phyloP scores from a whole-genome alignment of 2,329 filamentous ascomycete species.

The Verticillium klebahnii region DNA sequence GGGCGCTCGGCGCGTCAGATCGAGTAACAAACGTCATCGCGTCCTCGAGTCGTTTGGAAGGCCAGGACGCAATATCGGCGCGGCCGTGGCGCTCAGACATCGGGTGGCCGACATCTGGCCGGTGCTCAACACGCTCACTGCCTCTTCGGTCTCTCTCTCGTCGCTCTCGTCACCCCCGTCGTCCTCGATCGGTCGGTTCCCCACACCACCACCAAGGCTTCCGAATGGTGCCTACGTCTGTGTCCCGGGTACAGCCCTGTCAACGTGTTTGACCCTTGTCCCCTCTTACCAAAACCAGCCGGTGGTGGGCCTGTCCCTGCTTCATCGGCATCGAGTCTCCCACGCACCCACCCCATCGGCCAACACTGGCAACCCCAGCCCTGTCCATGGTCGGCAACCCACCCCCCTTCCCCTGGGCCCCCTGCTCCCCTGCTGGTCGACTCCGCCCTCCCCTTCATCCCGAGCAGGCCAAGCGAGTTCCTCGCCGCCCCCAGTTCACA shows the following conservation, averaged over 20 bases:
- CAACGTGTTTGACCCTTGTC: conserved; percentile 22
- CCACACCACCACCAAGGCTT: conserved; percentile 2
- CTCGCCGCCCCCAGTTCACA: conserved; percentile 19
- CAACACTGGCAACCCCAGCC: conserved; percentile 31
- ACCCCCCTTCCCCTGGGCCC: not conserved
- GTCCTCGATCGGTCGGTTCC: conserved; percentile 6
- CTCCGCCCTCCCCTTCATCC: conserved; percentile 18
- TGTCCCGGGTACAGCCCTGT: conserved; percentile 18
- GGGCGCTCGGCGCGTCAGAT: not conserved
- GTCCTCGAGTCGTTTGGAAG: not conserved
- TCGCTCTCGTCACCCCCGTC: conserved; percentile 3
- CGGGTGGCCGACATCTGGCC: not conserved
- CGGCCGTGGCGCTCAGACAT: not conserved
- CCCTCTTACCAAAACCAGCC: conserved; percentile 25
- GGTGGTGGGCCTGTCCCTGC: conserved; percentile 20
- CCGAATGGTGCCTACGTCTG: conserved; percentile 6
- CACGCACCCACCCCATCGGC: conserved; percentile 35
- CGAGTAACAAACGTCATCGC: not conserved
- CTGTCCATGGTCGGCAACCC: conserved; percentile 16
- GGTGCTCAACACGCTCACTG: not conserved
- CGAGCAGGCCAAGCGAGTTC: not conserved
- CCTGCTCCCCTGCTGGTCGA: not conserved
- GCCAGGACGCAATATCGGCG: not conserved
- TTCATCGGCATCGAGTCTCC: conserved; percentile 23
- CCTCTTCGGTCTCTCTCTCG: conserved; percentile 8